Percentiles rank a stretch among this genome's conserved stretches.
phyloP scores from a whole-genome alignment of 1,139 yeast species.

The Debaryomyces coudertii region DNA sequence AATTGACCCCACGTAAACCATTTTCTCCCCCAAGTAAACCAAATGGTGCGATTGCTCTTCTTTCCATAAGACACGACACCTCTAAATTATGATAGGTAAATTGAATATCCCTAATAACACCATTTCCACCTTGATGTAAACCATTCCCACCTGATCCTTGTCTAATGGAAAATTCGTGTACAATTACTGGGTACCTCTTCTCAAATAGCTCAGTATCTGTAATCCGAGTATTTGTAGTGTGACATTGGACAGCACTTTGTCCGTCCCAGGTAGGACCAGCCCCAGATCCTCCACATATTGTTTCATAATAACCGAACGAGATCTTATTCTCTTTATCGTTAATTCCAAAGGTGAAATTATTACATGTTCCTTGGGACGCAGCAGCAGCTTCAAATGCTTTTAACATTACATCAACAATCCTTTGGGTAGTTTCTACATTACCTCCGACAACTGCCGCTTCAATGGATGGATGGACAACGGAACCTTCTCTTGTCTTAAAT shows the following conservation, averaged over 20 bases:
- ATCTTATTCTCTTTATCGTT: constrained; percentile 39
- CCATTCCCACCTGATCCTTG: constrained; percentile 48
- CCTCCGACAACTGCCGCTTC: constrained; percentile 92
- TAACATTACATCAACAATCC: constrained; percentile 78
- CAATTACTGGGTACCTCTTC: constrained; percentile 49
- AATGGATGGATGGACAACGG: constrained; percentile 67
- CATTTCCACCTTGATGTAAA: constrained; percentile 46
- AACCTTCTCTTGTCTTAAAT: constrained; percentile 66
- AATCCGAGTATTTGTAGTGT: constrained; percentile 52
- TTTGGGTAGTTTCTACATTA: constrained; percentile 84
- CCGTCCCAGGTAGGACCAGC: constrained; percentile 56
- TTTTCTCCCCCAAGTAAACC: constrained; percentile 48
- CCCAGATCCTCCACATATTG: constrained; percentile 54
- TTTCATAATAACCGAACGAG: constrained; percentile 52
- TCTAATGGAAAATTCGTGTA: constrained; percentile 44
- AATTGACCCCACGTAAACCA: constrained; percentile 44
- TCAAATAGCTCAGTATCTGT: constrained; percentile 53
- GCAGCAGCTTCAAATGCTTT: constrained; percentile 78
- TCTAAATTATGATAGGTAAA: constrained; percentile 42
- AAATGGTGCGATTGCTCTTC: constrained; percentile 49
- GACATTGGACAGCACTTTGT: constrained; percentile 51
- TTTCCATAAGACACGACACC: constrained; percentile 50
- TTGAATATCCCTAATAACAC: constrained; percentile 50
- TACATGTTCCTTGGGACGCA: constrained; percentile 54
- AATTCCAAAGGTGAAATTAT: constrained; percentile 52